phyloP scores from a whole-genome alignment of 371 early-diverging fungal genomes.

The Conidiobolus incongruus region DNA sequence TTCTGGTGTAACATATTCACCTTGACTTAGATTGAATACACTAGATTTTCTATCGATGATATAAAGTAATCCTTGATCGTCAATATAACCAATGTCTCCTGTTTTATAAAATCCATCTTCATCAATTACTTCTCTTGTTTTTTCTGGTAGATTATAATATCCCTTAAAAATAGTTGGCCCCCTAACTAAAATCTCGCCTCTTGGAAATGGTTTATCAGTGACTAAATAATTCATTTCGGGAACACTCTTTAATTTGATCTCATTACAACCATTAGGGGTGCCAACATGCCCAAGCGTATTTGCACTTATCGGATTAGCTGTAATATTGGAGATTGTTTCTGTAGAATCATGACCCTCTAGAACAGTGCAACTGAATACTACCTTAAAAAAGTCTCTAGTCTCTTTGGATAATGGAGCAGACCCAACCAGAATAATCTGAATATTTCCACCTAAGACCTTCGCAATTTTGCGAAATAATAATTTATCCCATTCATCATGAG shows the following conservation, averaged over 20 bases:
- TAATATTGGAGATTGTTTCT: constrained; percentile 57
- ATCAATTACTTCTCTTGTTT: constrained; percentile 59
- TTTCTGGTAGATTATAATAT: constrained; percentile 66
- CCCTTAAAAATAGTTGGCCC: constrained; percentile 61
- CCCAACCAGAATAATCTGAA: constrained; percentile 55
- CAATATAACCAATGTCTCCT: constrained; percentile 65
- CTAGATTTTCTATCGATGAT: constrained; percentile 96
- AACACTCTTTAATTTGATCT: constrained; percentile 73
- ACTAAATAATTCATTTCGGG: constrained; percentile 74
- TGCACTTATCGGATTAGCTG: constrained; percentile 21
- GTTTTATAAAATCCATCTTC: constrained; percentile 85
- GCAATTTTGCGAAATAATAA: constrained; percentile 75
- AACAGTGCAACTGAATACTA: constrained; percentile 39
- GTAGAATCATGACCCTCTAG: constrained; percentile 74
- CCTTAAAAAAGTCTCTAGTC: constrained; percentile 69
- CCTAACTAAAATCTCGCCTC: constrained; percentile 80
- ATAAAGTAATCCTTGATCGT: constrained; percentile 26
- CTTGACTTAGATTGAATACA: constrained; percentile 81
- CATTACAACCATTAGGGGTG: constrained; percentile 20
- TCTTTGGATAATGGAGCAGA: constrained; percentile 82
- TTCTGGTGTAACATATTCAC: too few species aligned
- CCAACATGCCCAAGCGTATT: constrained; percentile 51
- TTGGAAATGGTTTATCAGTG: constrained; percentile 48
- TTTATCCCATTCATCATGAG: constrained; percentile 73
- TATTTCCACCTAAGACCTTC: constrained; percentile 70